Base-by-base conservation (phyloP, 805 yeast species). In the Zygoascus flipseniorum region DNA sequence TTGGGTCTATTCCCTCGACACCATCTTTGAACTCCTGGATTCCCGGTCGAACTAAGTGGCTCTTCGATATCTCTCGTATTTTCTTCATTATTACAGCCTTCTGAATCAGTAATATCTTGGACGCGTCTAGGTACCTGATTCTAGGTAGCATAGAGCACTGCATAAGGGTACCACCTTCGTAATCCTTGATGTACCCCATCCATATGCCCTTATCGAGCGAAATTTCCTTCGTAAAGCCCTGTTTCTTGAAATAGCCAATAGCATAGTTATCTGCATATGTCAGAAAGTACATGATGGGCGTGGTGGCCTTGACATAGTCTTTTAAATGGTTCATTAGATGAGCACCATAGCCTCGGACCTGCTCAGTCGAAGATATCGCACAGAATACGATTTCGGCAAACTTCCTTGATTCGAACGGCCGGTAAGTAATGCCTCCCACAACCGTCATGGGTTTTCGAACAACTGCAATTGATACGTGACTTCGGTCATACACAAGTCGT, bases 241-340 rank as follows among this genome's bases (percentile, higher is more conserved):
- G 99, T 65, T 93, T 93, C 64, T 92, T 92, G 76, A 93, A 93
- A 69, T 92, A 93, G 1, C 99, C 99, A 69, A 93, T 92, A 53
- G 99, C 99, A 69, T 93, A 93, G 70, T 93, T 93, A 74, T 93
- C 99, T 3, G 99, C 99, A 72, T 93, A 92, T 0, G 98, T 92
- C 57, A 92, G 69, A 65, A 92, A 92, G 67, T 92, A 84, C 70
- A 82, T 83, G 53, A 92, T 84, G 28, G 85, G 86, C 8, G 95
- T 81, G 0, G 97, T 89, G 19, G 89, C 84, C 60, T 89, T 76
- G 43, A 93, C 97, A 68, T 92, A 93, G 69, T 93, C 99, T 65
- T 93, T 93, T 61, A 93, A 73, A 72, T 93, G 99, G 68, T 93
- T 93, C 99, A 93, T 93, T 64, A 93, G 69, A 69, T 93, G 99